phyloP scores from a whole-genome alignment of 2,329 filamentous ascomycete species.

The Beauveria sp. region DNA sequence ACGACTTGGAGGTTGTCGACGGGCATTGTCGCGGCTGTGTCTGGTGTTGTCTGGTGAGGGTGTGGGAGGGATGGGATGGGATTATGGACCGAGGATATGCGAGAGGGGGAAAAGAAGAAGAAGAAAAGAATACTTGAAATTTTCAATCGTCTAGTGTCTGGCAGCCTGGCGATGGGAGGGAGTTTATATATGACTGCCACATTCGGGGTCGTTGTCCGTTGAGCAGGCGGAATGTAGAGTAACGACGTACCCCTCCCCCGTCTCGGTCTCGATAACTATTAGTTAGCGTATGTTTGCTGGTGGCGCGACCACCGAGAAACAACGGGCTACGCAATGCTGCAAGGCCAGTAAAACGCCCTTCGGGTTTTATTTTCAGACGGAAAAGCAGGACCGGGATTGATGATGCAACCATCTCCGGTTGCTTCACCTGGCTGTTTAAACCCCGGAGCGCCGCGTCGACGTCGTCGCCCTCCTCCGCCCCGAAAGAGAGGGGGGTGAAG shows the following conservation, averaged over 20 bases:
- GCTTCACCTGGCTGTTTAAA: background rate
- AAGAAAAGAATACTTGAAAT: background rate
- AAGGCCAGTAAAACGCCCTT: no score
- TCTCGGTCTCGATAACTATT: background rate
- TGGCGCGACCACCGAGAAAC: background rate
- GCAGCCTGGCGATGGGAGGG: background rate
- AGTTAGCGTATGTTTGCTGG: background rate
- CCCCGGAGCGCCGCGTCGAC: background rate
- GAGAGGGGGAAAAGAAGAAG: background rate
- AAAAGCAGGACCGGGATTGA: background rate
- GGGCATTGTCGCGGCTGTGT: conserved; percentile 26
- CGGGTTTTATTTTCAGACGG: no score
- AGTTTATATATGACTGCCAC: background rate
- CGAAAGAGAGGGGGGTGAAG: background rate
- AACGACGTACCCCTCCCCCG: background rate
- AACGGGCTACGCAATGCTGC: no score
- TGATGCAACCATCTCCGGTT: background rate
- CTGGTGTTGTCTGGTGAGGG: no score
- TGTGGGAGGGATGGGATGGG: background rate
- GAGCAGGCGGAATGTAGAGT: background rate
- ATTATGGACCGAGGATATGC: background rate
- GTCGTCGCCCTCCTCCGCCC: background rate
- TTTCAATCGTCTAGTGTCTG: no score
- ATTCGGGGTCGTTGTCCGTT: background rate
- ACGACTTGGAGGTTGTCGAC: conserved; percentile 43